Evolutionary conservation across 2,329 filamentous ascomycete species (phyloP).

Genomic region (Periconia macrospinosa): DNA sequence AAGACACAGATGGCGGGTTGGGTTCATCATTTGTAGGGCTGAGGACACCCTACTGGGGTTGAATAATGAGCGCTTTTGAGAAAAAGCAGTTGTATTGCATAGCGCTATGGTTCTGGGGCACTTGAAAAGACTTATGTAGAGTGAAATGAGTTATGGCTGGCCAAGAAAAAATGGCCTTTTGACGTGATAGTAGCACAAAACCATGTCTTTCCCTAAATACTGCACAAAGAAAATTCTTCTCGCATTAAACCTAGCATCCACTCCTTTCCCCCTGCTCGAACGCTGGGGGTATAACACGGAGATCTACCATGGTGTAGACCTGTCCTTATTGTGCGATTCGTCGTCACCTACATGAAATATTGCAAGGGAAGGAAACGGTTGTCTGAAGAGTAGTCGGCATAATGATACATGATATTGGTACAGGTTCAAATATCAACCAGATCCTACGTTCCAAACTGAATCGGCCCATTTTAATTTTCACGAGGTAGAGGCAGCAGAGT

Average conservation of each 20-base stretch:
- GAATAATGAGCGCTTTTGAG: conserved; percentile 3
- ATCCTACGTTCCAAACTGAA: background rate
- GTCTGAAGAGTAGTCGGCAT: background rate
- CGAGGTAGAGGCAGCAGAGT: conserved; percentile 45
- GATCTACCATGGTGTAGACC: no score
- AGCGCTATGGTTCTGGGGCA: conserved; percentile 16
- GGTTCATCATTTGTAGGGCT: conserved; percentile 43
- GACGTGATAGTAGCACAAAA: no score
- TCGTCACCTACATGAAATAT: no score
- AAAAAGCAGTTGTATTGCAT: conserved; percentile 25
- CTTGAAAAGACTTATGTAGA: background rate
- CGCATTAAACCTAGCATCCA: no score
- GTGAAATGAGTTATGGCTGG: conserved; percentile 6
- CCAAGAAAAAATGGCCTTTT: background rate
- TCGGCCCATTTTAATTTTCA: background rate
- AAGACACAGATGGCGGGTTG: conserved; percentile 52
- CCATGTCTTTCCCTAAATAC: no score
- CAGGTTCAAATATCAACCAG: background rate
- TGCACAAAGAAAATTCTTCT: no score
- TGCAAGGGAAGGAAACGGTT: background rate
- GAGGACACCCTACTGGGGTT: conserved; percentile 46
- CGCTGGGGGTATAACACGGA: no score
- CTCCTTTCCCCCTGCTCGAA: no score
- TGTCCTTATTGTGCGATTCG: no score
- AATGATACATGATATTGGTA: background rate